Conservation (phyloP, 768 basidiomycete genomes). For the Trametes elegans region DNA sequence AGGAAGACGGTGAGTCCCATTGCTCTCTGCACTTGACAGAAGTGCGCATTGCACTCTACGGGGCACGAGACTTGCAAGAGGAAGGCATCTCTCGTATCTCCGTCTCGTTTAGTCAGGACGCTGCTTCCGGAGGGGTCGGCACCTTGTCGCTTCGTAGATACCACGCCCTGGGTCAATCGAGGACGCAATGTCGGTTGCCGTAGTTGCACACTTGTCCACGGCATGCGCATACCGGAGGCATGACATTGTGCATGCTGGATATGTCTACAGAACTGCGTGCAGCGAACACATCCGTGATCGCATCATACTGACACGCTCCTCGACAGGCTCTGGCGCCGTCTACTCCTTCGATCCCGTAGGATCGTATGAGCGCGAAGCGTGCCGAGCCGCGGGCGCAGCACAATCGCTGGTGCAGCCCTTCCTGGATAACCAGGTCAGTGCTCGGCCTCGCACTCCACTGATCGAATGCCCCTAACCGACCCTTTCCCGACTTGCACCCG, state of each 20-base stretch:
- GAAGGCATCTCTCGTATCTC: not conserved
- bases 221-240: too few relatives aligned
- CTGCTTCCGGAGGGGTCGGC: too few relatives aligned
- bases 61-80: not conserved
- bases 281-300: too few relatives aligned
- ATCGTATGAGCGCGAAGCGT: constrained; percentile 95
- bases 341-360: constrained; percentile 99
- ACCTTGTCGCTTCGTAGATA: too few relatives aligned
- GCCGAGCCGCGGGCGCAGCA: constrained; percentile 96
- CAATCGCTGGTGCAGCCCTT: constrained; percentile 94
- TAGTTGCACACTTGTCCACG: too few relatives aligned
- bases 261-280: too few relatives aligned
- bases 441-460: not conserved
- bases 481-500: constrained; percentile 46
- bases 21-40: not conserved
- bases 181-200: too few relatives aligned
- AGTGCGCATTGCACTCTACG: not conserved
- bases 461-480: constrained; percentile 33
- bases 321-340: constrained; percentile 86
- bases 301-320: constrained; percentile 9
- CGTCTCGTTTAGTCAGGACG: too few relatives aligned
- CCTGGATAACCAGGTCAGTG: constrained; percentile 93
- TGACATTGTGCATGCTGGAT: too few relatives aligned
- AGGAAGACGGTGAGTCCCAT: constrained; percentile 81
- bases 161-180: too few relatives aligned